Evolutionary conservation across 129 eudicot genomes (phyloP).

Genomic region (Lonicera japonica): DNA sequence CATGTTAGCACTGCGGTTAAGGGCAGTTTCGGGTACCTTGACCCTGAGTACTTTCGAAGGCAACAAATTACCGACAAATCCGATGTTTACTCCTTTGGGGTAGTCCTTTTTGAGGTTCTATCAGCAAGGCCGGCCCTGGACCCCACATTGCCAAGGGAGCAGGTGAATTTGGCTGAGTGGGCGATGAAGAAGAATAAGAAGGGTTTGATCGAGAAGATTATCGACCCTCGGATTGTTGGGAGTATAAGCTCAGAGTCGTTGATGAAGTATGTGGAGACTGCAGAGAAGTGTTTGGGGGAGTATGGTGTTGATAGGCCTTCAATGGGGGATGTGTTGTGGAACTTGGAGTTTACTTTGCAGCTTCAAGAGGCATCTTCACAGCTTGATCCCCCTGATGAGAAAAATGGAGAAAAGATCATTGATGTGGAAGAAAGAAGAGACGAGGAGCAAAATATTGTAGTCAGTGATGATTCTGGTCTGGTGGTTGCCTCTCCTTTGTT

Average conservation of each 20-base stretch:
- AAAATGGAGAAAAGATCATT: slow-evolving; percentile 5
- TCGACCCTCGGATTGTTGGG: slow-evolving; percentile 49
- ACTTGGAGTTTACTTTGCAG: slow-evolving; percentile 72
- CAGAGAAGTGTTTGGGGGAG: slow-evolving; percentile 78
- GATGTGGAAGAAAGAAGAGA: slow-evolving; percentile 12
- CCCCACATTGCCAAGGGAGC: slow-evolving; percentile 79
- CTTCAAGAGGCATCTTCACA: slow-evolving; percentile 54
- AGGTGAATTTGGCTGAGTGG: slow-evolving; percentile 95
- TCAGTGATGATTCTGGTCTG: slow-evolving; percentile 69
- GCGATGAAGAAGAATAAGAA: slow-evolving; percentile 62
- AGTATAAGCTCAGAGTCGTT: slow-evolving; percentile 44
- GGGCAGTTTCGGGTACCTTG: slow-evolving; percentile 95
- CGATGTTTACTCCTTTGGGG: slow-evolving; percentile 94
- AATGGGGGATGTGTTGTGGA: slow-evolving; percentile 88
- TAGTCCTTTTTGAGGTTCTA: slow-evolving; percentile 80
- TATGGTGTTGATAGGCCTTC: slow-evolving; percentile 83
- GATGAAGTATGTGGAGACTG: slow-evolving; percentile 67
- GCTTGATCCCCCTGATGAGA: slow-evolving; percentile 31
- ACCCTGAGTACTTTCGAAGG: slow-evolving; percentile 90
- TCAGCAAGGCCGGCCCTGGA: slow-evolving; percentile 89
- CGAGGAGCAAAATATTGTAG: slow-evolving; percentile 19
- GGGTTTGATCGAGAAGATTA: slow-evolving; percentile 49
- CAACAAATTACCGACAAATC: slow-evolving; percentile 97
- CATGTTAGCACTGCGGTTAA: slow-evolving; percentile 96
- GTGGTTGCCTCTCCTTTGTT: slow-evolving; percentile 59